phyloP scores from a whole-genome alignment of 2,329 filamentous ascomycete species.

The Neofusicoccum parvum region DNA sequence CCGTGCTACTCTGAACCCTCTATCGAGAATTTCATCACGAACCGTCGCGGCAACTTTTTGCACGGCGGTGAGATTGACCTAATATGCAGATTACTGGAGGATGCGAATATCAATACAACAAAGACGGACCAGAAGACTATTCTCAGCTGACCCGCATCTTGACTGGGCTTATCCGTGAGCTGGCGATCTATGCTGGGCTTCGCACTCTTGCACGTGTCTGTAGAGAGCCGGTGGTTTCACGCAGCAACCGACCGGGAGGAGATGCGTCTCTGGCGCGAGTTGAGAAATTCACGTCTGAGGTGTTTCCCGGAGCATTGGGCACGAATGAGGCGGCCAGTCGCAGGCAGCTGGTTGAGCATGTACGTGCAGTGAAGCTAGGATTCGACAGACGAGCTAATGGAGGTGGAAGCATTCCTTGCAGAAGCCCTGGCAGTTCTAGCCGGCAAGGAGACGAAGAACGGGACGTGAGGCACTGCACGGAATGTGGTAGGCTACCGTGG shows the following conservation, averaged over 20 bases:
- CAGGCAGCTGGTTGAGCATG: background rate
- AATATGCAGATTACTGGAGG: background rate
- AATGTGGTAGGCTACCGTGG: slow-evolving; percentile 1
- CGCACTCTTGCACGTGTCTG: background rate
- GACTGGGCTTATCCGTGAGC: too few relatives aligned
- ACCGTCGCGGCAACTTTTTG: background rate
- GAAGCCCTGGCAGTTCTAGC: background rate
- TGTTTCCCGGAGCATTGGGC: background rate
- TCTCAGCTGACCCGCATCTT: too few relatives aligned
- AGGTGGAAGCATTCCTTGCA: background rate
- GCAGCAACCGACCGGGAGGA: background rate
- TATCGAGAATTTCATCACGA: background rate
- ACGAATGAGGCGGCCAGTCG: background rate
- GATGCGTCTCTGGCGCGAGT: background rate
- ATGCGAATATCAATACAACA: background rate
- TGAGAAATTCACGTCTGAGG: background rate
- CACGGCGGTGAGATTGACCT: background rate
- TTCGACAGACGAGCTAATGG: background rate
- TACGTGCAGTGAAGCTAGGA: background rate
- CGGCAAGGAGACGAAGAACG: background rate
- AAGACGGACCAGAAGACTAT: background rate
- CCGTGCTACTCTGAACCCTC: background rate
- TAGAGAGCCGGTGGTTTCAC: background rate
- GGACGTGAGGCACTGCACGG: background rate
- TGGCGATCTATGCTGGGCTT: background rate